Percentiles rank a stretch among this genome's conserved stretches.
phyloP scores from a whole-genome alignment of 2,329 filamentous ascomycete species.

The Dactylellina drechsleri region DNA sequence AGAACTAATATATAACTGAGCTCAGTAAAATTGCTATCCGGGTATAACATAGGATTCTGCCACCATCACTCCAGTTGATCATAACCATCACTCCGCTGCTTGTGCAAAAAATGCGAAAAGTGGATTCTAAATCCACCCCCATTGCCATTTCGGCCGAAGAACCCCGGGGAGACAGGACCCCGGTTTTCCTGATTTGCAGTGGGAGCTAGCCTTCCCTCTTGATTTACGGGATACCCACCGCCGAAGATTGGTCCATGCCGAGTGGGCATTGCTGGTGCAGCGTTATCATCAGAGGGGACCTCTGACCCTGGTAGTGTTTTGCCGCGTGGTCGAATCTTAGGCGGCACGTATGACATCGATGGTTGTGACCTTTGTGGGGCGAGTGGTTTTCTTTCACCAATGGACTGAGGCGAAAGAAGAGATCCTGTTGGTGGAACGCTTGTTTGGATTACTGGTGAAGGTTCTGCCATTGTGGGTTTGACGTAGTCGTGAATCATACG shows the following conservation, averaged over 20 bases:
- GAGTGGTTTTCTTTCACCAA: slow-evolving; percentile 25
- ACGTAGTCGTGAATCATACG: slow-evolving; percentile 48
- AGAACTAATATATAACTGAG: not conserved
- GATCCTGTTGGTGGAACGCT: slow-evolving; percentile 8
- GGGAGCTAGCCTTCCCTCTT: slow-evolving; percentile 1
- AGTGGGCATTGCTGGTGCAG: not conserved
- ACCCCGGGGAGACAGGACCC: slow-evolving; percentile 28
- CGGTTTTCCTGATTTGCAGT: slow-evolving; percentile 38
- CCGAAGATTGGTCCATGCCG: slow-evolving; percentile 48
- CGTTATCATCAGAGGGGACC: not conserved
- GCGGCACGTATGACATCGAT: slow-evolving; percentile 37
- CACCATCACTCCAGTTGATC: slow-evolving; percentile 31
- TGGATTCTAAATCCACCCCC: slow-evolving; percentile 48
- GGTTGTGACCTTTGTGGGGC: slow-evolving; percentile 39
- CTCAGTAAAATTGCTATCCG: too few relatives aligned
- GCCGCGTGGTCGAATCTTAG: slow-evolving; percentile 45
- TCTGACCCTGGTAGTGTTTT: slow-evolving; percentile 35
- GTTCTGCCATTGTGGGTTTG: slow-evolving; percentile 26
- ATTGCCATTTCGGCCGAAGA: slow-evolving; percentile 44
- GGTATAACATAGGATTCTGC: too few relatives aligned
- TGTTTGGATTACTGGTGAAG: slow-evolving; percentile 17
- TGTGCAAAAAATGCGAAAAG: slow-evolving; percentile 49
- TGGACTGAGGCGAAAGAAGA: slow-evolving; percentile 14
- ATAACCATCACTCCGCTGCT: slow-evolving; percentile 50
- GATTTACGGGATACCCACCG: slow-evolving; percentile 45